Conservation (phyloP, 2,329 filamentous ascomycete species). For the Hirsutella minnesotensis region DNA sequence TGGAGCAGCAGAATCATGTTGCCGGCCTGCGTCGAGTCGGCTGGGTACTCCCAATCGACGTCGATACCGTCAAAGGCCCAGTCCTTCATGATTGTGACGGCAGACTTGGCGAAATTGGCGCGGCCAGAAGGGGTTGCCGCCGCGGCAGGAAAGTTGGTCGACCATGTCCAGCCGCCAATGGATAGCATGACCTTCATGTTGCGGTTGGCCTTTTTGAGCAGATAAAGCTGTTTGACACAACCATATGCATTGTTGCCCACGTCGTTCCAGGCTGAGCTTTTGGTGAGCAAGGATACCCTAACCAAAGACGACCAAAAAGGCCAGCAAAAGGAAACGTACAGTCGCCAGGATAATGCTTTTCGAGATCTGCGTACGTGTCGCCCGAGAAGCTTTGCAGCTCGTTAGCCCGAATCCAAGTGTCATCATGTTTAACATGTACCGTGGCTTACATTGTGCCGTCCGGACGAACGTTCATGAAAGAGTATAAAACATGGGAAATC, state of each 20-base stretch:
- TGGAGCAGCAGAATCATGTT: slow-evolving; percentile 33
- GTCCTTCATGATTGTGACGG: slow-evolving; percentile 60
- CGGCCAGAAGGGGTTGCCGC: slow-evolving; percentile 52
- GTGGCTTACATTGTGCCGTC: slow-evolving; percentile 57
- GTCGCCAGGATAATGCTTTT: slow-evolving; percentile 64
- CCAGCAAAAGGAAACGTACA: slow-evolving; percentile 24
- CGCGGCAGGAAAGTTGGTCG: slow-evolving; percentile 58
- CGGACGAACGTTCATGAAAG: slow-evolving; percentile 64
- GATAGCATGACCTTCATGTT: slow-evolving; percentile 67
- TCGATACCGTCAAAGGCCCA: slow-evolving; percentile 49
- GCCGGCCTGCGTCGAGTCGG: slow-evolving; percentile 23
- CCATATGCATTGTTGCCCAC: slow-evolving; percentile 65
- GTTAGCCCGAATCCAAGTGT: no score
- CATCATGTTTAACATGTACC: not conserved
- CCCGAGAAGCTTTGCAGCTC: slow-evolving; percentile 38
- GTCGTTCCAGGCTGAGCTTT: slow-evolving; percentile 41
- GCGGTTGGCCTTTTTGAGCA: slow-evolving; percentile 66
- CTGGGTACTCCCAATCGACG: slow-evolving; percentile 26
- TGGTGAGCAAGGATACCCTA: not conserved
- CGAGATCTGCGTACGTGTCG: slow-evolving; percentile 56
- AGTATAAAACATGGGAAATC: slow-evolving; percentile 67
- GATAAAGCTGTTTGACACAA: slow-evolving; percentile 65
- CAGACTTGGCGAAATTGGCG: slow-evolving; percentile 53
- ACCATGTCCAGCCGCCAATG: slow-evolving; percentile 82
- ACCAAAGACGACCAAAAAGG: no score